Conservation (phyloP, 208 protist species). For the Wallacemonas sp. region DNA sequence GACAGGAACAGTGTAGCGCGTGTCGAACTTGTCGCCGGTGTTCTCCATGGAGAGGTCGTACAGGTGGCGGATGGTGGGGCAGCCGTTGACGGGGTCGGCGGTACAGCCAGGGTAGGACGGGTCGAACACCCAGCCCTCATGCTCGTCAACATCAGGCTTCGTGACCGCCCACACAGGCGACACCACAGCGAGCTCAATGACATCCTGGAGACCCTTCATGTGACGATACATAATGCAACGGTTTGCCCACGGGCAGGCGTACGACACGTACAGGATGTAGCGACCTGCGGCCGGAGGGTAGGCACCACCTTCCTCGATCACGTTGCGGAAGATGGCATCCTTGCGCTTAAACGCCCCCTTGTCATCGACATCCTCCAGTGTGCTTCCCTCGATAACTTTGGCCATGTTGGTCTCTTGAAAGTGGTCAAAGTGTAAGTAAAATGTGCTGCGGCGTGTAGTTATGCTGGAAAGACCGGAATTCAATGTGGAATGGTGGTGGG, state of each 20-base stretch:
- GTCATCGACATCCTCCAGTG: constrained; percentile 40
- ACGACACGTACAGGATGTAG: constrained; percentile 91
- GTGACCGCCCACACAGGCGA: constrained; percentile 54
- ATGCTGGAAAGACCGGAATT: too few relatives aligned
- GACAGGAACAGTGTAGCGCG: constrained; percentile 84
- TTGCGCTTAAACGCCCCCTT: constrained; percentile 6
- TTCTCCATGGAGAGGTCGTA: constrained; percentile 65
- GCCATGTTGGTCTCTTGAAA: not conserved
- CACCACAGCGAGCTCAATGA: constrained; percentile 53
- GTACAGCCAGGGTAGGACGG: constrained; percentile 35
- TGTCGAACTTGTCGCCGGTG: constrained; percentile 43
- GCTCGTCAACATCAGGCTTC: constrained; percentile 37
- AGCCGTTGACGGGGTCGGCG: constrained; percentile 40
- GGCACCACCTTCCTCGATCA: constrained; percentile 21
- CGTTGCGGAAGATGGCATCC: constrained; percentile 32
- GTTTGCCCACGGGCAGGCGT: constrained; percentile 88
- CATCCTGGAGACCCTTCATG: constrained; percentile 65
- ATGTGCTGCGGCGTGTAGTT: too few relatives aligned
- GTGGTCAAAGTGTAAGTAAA: too few relatives aligned
- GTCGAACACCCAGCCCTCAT: constrained; percentile 72
- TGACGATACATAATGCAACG: constrained; percentile 46
- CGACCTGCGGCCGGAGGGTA: constrained; percentile 52
- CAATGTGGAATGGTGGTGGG: not conserved
- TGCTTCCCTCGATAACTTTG: constrained; percentile 11
- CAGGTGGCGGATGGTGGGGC: constrained; percentile 47